Base-by-base conservation (phyloP, 192 early-diverging fungal genomes). In the Rhizophagus sp. region DNA sequence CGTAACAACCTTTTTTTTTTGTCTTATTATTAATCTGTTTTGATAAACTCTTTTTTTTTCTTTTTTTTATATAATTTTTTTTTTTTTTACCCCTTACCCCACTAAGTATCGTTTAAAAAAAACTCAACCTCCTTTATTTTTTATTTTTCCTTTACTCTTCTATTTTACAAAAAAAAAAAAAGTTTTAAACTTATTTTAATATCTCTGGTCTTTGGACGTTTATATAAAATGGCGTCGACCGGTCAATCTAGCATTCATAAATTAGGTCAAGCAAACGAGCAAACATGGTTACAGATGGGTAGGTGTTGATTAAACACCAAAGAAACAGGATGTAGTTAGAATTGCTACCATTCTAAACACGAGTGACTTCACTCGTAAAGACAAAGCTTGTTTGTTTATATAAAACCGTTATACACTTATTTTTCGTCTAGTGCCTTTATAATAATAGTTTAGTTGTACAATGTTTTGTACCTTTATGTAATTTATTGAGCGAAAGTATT, bases 201-300 rank as follows among this genome's bases (percentile, higher is more conserved):
- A 34, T 25, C 30, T n/a, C 36, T 70, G 68, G 10, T 41, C 73
- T 61, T 61, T 27, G 27, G 73, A 15, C 47, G 30, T 74, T 50
- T 70, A 39, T 70, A 24, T 69, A 66, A 1, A n/a, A 79, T 79
- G 77, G 30, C 76, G 39, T 66, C 77, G 22, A 69, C 57, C 44
- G 66, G 77, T 39, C 77, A 79, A 68, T 11, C 86, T 15, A 75
- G 87, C 34, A 81, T 83, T 33, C 86, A 88, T 61, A 86, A 87
- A 12, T 79, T 93, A 65, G 86, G 84, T 33, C 76, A 77, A 6
- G 83, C 90, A 50, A 90, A 90, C 62, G 90, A 93, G 50, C 86
- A 88, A 67, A 87, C 89, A 57, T 92, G 91, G 92, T 73, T 94
- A 33, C 87, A 87, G 25, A 82, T 91, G 80, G 91, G 91, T 79